Base-by-base conservation (phyloP, 768 basidiomycete species). In the Trametes sanguinea region DNA sequence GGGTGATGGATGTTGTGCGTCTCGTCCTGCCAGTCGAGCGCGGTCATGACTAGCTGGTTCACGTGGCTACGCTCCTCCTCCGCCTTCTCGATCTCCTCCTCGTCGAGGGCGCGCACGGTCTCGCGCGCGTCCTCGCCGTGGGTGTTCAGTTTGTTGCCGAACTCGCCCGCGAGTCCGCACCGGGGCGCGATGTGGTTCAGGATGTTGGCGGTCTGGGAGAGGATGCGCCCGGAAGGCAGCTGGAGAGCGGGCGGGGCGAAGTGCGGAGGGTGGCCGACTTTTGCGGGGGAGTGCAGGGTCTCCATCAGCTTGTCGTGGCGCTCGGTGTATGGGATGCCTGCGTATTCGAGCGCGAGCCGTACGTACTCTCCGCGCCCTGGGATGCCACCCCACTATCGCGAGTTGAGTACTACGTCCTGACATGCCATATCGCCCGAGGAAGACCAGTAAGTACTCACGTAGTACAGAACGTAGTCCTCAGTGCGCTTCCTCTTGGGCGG, bases 221-320 rank as follows among this genome's bases (percentile, higher is more conserved):
- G 22, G 43, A 71, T 58, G 9, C 63, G 63, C 27, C 73, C 75
- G 2, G 66, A 68, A 42, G 71, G 68, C 16, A 70, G 58, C 60
- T 74, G 68, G 46, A 82, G 73, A 4, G 76, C 69, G 2, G 81
- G 81, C 13, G 77, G 77, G 6, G 79, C 79, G 63, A 80, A 78
- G 40, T 76, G 71, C 3, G 75, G 72, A 9, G 75, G 71, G 33
- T 60, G 46, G n/a, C 66, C 68, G 45, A 56, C 46, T 37, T 64
- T 67, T 11, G 47, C 32, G 51, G 67, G 51, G 29, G 66, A 44
- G 16, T 64, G 64, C 61, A 74, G 68, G 22, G 54, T 60, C 6
- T 57, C 17, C 11, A 72, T 46, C 29, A 72, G 53, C 17, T 51
- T 65, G 2, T 30, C 5, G 57, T 43, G 66, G 44, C 64, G 51